phyloP scores from a whole-genome alignment of 1,139 yeast species.

The Geotrichum siamense region DNA sequence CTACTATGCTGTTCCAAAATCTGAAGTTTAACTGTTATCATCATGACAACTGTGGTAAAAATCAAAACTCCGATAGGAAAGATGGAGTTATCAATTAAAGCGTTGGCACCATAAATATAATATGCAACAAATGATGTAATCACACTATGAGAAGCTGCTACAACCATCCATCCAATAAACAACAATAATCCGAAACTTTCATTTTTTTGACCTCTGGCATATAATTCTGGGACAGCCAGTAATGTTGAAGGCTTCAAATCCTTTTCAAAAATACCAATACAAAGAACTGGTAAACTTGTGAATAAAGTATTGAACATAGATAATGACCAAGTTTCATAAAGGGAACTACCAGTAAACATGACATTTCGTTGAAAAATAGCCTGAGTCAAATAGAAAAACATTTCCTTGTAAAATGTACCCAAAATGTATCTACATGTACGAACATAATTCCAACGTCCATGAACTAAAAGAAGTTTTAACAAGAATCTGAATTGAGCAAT shows the following conservation, averaged over 20 bases:
- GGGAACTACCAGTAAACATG: constrained; percentile 84
- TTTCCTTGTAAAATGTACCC: constrained; percentile 91
- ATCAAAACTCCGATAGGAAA: constrained; percentile 75
- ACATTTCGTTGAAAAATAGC: constrained; percentile 80
- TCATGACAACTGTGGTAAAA: constrained; percentile 61
- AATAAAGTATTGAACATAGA: constrained; percentile 95
- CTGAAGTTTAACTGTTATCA: constrained; percentile 73
- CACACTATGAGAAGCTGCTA: constrained; percentile 70
- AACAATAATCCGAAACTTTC: constrained; percentile 65
- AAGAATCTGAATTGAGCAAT: constrained; percentile 89
- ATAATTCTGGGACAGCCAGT: constrained; percentile 86
- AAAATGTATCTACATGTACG: constrained; percentile 87
- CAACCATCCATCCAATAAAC: constrained; percentile 69
- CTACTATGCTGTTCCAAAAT: constrained; percentile 79
- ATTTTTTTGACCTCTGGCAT: constrained; percentile 66
- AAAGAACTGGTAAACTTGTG: constrained; percentile 84
- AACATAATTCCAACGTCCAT: constrained; percentile 91
- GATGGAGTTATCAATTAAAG: constrained; percentile 63
- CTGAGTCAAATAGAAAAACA: constrained; percentile 82
- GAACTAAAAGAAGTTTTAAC: constrained; percentile 75
- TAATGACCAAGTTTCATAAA: constrained; percentile 92
- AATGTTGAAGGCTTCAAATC: constrained; percentile 85
- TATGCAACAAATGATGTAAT: constrained; percentile 61
- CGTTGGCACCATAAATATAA: constrained; percentile 58
- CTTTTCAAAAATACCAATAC: constrained; percentile 92